phyloP scores from a whole-genome alignment of 2,329 filamentous ascomycete genomes.

The Lecanoromycetidae sp. region DNA sequence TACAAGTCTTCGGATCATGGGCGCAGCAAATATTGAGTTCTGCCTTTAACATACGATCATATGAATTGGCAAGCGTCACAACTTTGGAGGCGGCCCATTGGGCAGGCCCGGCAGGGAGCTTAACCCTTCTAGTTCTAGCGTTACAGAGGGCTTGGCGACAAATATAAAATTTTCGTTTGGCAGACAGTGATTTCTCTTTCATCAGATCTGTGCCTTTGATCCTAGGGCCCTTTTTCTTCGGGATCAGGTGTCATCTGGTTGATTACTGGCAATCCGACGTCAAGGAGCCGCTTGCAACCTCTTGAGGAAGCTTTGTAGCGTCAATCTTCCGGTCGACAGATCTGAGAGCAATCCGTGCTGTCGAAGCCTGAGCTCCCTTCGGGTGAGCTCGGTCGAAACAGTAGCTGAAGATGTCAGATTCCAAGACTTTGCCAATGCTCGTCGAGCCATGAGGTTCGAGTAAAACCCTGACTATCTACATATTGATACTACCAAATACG shows the following conservation, averaged over 20 bases:
- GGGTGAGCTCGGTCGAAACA: conserved; percentile 55
- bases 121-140: too few species aligned
- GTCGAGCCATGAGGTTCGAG: conserved; percentile 81
- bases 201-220: conserved; percentile 76
- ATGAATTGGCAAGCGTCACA: too few species aligned
- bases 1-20: background rate
- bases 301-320: conserved; percentile 46
- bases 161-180: background rate
- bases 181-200: conserved; percentile 24
- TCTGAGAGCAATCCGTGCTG: conserved; percentile 64
- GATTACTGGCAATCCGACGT: conserved; percentile 80
- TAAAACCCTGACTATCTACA: conserved; percentile 76
- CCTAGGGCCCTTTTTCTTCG: conserved; percentile 44
- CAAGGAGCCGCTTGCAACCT: conserved; percentile 60
- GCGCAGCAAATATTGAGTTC: background rate
- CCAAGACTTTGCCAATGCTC: conserved; percentile 76
- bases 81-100: too few species aligned
- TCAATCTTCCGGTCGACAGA: conserved; percentile 90
- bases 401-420: conserved; percentile 65
- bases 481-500: too few species aligned
- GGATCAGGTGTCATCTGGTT: conserved; percentile 49
- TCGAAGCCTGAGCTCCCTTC: conserved; percentile 54
- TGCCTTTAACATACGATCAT: too few species aligned
- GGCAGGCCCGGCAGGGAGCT: too few species aligned
- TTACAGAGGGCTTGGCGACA: conserved; percentile 11